A percentile compares a stretch with the other conserved stretches of the same genome.
phyloP scores from a whole-genome alignment of 164 flowering plant species.

The Nymphaea thermarum region DNA sequence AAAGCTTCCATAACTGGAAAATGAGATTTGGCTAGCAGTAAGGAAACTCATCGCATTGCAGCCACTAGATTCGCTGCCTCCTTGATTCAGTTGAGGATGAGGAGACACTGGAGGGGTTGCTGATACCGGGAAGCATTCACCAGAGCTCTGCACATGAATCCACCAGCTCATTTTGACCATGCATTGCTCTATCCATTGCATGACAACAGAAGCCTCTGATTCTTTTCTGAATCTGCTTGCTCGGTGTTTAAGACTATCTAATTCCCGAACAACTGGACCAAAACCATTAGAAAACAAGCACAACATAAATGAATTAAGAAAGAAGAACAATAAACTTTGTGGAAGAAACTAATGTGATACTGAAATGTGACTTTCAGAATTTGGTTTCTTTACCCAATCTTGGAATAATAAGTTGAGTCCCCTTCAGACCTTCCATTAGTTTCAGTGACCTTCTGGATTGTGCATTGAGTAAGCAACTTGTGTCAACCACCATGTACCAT shows the following conservation, averaged over 20 bases:
- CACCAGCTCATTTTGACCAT: conserved; percentile 62
- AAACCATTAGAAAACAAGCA: background rate
- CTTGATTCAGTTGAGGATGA: conserved; percentile 19
- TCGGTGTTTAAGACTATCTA: conserved; percentile 45
- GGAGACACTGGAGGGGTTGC: conserved; percentile 82
- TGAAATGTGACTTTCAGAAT: background rate
- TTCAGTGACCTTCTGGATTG: conserved; percentile 64
- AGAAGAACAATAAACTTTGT: background rate
- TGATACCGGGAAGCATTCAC: conserved; percentile 34
- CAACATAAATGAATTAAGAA: background rate
- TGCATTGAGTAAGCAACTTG: conserved; percentile 43
- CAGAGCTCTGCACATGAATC: conserved; percentile 75
- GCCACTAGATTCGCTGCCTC: conserved; percentile 9
- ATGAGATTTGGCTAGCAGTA: conserved; percentile 16
- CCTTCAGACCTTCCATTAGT: conserved; percentile 74
- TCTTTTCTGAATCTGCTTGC: conserved; percentile 45
- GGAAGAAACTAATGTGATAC: background rate
- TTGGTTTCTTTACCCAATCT: conserved; percentile 43
- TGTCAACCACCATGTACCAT: conserved; percentile 83
- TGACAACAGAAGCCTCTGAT: conserved; percentile 34
- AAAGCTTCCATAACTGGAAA: conserved; percentile 19
- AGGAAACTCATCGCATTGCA: background rate
- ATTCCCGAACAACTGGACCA: conserved; percentile 58
- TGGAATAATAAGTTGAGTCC: conserved; percentile 74
- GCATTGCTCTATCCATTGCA: conserved; percentile 80